Base-by-base conservation (phyloP, 2,329 filamentous ascomycete genomes). In the Samsoniella hepiali region DNA sequence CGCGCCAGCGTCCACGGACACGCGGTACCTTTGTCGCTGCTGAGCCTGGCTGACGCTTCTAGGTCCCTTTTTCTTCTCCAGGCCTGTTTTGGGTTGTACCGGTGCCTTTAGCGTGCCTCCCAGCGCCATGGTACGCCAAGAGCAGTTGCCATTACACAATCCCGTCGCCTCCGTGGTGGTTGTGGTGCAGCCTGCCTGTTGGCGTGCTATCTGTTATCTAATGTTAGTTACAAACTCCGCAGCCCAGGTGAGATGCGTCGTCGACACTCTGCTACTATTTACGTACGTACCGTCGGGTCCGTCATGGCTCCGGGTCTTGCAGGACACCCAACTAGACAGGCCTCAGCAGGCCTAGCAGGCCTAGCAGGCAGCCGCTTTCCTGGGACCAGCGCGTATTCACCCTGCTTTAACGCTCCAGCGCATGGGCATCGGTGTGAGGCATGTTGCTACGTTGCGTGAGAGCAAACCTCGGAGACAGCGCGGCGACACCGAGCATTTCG, bases 71-170 rank as follows among this genome's bases (percentile, higher is more conserved):
- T 10, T 8, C 53, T 5, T 34, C 31, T n/a, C 50, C 31, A 22
- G 10, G 34, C 10, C 10, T 36, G n/a, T 36, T 22, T 27, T 53
- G 15, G 32, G 31, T n/a, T 17, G 17, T 17, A 51, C 29, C 54
- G 32, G 38, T 45, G 54, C 40, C 32, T n/a, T 13, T 57, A 31
- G 38, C 40, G 54, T 31, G 42, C 27, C 27, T 44, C n/a, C 11
- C 38, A 40, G 54, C 54, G 54, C 54, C 38, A 17, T 17, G 7
- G 49, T 13, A 51, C 34, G 51, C 34, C 34, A 55, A 15, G 54
- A 17, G 27, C 53, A 45, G n/a, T 58, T 47, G 31, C 55, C 31
- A 58, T 58, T 47, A 58, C 55, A 45, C 55, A 58, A 42, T 55
- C 32, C 36, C 55, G 31, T 15, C n/a, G 10, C 17, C 29, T 17